phyloP scores from a whole-genome alignment of 2,329 filamentous ascomycete species.

The Aspergillus amoenus region DNA sequence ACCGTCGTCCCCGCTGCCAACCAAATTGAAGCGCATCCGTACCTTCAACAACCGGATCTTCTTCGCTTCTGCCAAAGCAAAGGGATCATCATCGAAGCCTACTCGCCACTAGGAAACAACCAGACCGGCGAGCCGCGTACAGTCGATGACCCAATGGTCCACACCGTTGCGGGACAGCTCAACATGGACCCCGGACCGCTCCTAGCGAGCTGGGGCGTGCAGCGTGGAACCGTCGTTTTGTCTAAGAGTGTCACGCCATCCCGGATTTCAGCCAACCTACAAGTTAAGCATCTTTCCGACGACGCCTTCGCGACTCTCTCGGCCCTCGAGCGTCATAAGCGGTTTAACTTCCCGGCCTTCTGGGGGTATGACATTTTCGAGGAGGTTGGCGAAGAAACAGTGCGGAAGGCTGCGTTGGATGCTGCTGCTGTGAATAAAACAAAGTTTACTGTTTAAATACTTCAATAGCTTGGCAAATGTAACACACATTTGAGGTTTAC shows the following conservation, averaged over 20 bases:
- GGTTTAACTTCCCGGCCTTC: constrained; percentile 32
- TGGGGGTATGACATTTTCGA: constrained; percentile 38
- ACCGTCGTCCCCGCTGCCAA: constrained; percentile 70
- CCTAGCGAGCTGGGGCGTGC: constrained; percentile 55
- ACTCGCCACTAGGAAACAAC: constrained; percentile 52
- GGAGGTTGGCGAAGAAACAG: constrained; percentile 26
- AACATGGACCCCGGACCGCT: constrained; percentile 57
- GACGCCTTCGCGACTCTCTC: constrained; percentile 28
- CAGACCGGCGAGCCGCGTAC: constrained; percentile 46
- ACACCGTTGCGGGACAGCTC: constrained; percentile 61
- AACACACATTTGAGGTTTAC: no score
- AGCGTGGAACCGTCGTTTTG: constrained; percentile 54
- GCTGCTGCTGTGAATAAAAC: constrained; percentile 18
- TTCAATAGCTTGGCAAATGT: no score
- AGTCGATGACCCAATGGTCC: constrained; percentile 58
- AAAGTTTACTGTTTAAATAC: constrained; percentile 22
- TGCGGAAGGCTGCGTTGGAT: constrained; percentile 19
- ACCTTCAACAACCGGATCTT: constrained; percentile 47
- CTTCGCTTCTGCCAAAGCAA: constrained; percentile 53
- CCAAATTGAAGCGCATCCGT: constrained; percentile 50
- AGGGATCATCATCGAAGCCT: constrained; percentile 58
- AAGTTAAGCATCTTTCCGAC: constrained; percentile 29
- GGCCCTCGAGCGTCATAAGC: constrained; percentile 31
- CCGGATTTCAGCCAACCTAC: constrained; percentile 49
- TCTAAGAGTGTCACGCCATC: constrained; percentile 55